Conservation (phyloP, 768 basidiomycete genomes). For the Asterophora lycoperdoides region DNA sequence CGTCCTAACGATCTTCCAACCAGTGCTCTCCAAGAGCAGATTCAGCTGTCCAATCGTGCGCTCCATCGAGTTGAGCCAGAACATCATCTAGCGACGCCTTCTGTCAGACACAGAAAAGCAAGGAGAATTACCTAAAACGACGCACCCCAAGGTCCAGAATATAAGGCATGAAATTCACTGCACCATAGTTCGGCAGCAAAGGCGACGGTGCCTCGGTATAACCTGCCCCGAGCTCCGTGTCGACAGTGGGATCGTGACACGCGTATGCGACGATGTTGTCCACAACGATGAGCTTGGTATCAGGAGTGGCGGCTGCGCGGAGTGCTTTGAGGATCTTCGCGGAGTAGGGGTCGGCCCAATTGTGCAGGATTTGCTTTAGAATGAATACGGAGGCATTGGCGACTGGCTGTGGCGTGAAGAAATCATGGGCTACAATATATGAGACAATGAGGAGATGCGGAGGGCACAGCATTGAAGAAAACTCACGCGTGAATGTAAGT, state of each 20-base stretch:
- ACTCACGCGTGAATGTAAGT: constrained; percentile 3
- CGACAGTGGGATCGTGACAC: constrained; percentile 9
- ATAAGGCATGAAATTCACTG: constrained; percentile 7
- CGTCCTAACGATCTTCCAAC: constrained; percentile 5
- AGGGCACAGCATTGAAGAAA: not conserved
- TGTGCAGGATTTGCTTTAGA: constrained; percentile 33
- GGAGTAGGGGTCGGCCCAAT: constrained; percentile 33
- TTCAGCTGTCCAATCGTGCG: constrained; percentile 8
- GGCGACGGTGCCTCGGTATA: constrained; percentile 7
- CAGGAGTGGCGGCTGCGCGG: constrained; percentile 26
- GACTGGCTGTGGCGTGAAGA: constrained; percentile 34
- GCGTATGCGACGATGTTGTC: constrained; percentile 32
- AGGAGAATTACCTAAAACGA: not conserved
- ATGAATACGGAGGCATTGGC: constrained; percentile 34
- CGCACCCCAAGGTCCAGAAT: constrained; percentile 4
- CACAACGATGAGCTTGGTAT: constrained; percentile 34
- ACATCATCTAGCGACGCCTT: constrained; percentile 10
- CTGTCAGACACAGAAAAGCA: not conserved
- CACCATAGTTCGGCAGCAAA: constrained; percentile 8
- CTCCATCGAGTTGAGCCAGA: constrained; percentile 10
- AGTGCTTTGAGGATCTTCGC: constrained; percentile 29
- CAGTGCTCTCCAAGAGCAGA: constrained; percentile 5
- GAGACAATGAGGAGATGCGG: not conserved
- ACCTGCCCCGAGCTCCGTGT: not conserved
- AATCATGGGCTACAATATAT: constrained; percentile 26